Percentiles rank a stretch among this genome's conserved stretches.
Evolutionary conservation across 805 yeast genomes (phyloP).

Genomic region (Torulaspora gathmanii): DNA sequence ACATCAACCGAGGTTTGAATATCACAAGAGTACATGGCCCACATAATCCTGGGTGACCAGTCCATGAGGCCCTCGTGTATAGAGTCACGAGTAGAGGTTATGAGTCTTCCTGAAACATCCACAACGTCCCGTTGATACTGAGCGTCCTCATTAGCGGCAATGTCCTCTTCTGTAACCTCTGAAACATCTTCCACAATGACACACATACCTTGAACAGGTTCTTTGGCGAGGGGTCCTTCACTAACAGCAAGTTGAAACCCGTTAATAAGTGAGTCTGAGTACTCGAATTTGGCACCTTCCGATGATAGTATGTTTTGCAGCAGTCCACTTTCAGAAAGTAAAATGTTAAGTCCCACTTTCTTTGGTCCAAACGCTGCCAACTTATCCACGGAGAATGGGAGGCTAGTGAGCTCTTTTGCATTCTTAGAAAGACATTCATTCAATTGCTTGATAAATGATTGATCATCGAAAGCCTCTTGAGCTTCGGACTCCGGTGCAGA

Average conservation of each 20-base stretch:
- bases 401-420: constrained; percentile 13
- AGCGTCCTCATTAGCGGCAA: constrained; percentile 20
- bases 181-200: constrained; percentile 45
- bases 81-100: constrained; percentile 65
- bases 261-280: constrained; percentile 61
- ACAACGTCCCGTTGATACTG: constrained; percentile 35
- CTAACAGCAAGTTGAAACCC: constrained; percentile 81
- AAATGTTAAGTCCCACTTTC: constrained; percentile 66
- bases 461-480: constrained; percentile 13
- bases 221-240: constrained; percentile 86
- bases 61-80: constrained; percentile 67
- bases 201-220: constrained; percentile 79
- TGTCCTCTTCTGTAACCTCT: constrained; percentile 31
- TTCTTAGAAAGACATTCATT: constrained; percentile 19
- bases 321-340: constrained; percentile 42
- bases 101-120: constrained; percentile 64
- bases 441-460: constrained; percentile 34
- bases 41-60: constrained; percentile 84
- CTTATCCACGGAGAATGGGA: constrained; percentile 24
- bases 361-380: constrained; percentile 74
- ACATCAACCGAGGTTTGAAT: constrained; percentile 94
- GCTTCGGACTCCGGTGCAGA: constrained; percentile 14
- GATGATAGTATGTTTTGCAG: constrained; percentile 36
- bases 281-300: constrained; percentile 32
- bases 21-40: constrained; percentile 92